phyloP scores from a whole-genome alignment of 192 early-diverging fungal species.

The Umbelopsis vinacea region DNA sequence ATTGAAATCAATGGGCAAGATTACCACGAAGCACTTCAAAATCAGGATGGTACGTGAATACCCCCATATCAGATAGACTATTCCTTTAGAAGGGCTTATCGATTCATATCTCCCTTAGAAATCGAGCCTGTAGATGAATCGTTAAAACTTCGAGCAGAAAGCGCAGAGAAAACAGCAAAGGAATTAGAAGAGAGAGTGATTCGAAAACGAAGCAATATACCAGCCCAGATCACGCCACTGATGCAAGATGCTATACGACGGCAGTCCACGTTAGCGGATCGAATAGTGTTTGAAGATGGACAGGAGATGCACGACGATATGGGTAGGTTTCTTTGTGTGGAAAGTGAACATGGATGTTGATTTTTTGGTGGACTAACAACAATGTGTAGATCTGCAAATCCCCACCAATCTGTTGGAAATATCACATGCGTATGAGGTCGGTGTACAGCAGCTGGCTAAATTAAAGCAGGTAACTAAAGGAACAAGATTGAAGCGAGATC shows the following conservation, averaged over 20 bases:
- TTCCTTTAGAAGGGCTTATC: too few species aligned
- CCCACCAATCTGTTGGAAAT: slow-evolving; percentile 9
- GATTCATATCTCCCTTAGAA: slow-evolving; percentile 24
- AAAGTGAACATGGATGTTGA: not conserved
- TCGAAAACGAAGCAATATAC: slow-evolving; percentile 45
- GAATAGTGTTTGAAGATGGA: slow-evolving; percentile 39
- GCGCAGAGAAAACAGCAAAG: slow-evolving; percentile 36
- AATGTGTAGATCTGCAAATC: not conserved
- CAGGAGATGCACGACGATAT: not conserved
- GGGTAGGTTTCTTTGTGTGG: not conserved
- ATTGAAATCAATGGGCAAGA: slow-evolving; percentile 45
- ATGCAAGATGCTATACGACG: slow-evolving; percentile 44
- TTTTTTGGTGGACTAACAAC: not conserved
- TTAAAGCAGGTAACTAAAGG: slow-evolving; percentile 24
- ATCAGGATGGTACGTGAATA: slow-evolving; percentile 35
- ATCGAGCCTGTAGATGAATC: slow-evolving; percentile 47
- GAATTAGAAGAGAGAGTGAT: slow-evolving; percentile 41
- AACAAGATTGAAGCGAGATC: not conserved
- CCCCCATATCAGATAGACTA: not conserved
- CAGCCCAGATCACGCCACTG: slow-evolving; percentile 48
- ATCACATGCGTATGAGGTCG: slow-evolving; percentile 20
- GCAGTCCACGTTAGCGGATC: slow-evolving; percentile 42
- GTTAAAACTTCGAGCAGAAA: slow-evolving; percentile 31
- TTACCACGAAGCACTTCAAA: slow-evolving; percentile 40
- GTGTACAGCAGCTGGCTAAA: not conserved